Base-by-base conservation (phyloP, 2,329 filamentous ascomycete species). In the Apiospora rasikravindrae region DNA sequence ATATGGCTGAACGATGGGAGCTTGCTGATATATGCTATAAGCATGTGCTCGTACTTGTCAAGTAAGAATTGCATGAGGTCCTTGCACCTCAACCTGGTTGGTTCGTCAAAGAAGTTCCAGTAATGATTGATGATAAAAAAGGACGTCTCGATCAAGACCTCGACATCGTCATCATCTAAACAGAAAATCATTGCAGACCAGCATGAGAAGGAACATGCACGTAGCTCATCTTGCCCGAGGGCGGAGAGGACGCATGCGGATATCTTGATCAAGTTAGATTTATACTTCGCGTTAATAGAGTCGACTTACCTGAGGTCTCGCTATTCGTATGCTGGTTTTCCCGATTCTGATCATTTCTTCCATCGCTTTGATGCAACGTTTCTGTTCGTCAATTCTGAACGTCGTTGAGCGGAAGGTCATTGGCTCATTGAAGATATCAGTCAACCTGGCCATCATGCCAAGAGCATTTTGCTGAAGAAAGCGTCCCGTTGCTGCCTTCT, bases 211-310 rank as follows among this genome's bases (percentile, higher is more conserved):
- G 95, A 94, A 42, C 90, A 86, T 73, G 94, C 88, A 73, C 94
- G 91, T n/a, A 99, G 86, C 67, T 92, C 88, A 64, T 91, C 87
- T 69, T 93, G 89, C 22, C 92, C 88, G 73, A 98, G 88, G 0
- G 95, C 95, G 29, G 94, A 95, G 74, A 97, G 91, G 16, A 99
- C 86, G 79, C 94, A 98, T n/a, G 96, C 95, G 75, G 94, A 94
- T 71, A 98, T 96, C 91, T 96, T 77, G 49, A 14, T 19, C 26
- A 10, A 16, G 45, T 83, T 67, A 83, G 79, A 53, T 72, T 29
- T 68, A 10, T 19, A 19, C 13, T 49, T 68, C 66, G 29, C 37
- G 19, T 42, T 24, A 8, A 26, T 13, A 69, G 14, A 19, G 29
- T n/a, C 64, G 70, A 82, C 86, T 76, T 82, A 94, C 93, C 85